These are phyloP conservation scores for Melaleuca alternifolia DNA, from an alignment of 345 rosid genomes.

Conservation along the genomic window DNA sequence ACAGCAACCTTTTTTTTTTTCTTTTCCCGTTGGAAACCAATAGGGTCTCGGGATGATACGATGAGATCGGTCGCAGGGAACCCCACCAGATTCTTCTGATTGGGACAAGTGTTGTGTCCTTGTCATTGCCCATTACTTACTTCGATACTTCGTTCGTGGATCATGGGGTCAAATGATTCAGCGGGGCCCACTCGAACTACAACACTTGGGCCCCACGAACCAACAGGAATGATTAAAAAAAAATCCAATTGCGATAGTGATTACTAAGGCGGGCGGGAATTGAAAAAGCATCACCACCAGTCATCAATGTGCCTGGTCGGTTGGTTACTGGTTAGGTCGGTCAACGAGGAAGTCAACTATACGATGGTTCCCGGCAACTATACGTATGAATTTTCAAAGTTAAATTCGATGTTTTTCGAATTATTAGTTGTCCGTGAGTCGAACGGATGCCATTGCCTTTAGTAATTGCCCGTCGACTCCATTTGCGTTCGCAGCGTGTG, in stretches of 20 bases:
- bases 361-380: not conserved
- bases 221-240: not conserved
- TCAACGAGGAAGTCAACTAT: not conserved
- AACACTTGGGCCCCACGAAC: not conserved
- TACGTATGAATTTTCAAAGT: not conserved
- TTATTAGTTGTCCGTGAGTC: not conserved
- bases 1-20: not conserved
- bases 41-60: not conserved
- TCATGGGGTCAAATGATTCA: not conserved
- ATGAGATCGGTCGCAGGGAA: not conserved
- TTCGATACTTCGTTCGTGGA: not conserved
- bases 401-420: not conserved
- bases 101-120: not conserved
- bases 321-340: too few species aligned
- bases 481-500: not conserved
- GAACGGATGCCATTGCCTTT: fast-evolving
- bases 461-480: fast-evolving
- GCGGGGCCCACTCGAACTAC: not conserved
- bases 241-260: not conserved
- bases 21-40: too few species aligned
- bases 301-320: not conserved
- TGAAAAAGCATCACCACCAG: too few species aligned
- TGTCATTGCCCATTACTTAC: not conserved
- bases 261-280: not conserved
- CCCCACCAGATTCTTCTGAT: not conserved